Conservation (phyloP, 495 filamentous ascomycete species). For the Talaromyces nanjingensis region DNA sequence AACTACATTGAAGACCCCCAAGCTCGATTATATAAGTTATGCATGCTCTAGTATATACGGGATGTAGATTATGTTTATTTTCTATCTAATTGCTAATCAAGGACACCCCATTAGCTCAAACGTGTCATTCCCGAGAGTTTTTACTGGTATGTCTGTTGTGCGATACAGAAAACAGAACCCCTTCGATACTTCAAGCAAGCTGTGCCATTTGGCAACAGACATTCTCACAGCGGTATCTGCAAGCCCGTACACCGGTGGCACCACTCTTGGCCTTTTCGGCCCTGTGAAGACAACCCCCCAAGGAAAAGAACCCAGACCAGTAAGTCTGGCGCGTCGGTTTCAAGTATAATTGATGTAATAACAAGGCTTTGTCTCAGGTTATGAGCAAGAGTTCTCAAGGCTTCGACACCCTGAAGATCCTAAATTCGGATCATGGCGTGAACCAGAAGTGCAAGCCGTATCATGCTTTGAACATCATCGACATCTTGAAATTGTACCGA, state of each 20-base stretch:
- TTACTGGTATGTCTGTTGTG: constrained; percentile 10
- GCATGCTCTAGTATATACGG: background rate
- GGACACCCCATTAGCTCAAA: background rate
- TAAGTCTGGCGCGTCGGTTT: constrained; percentile 10
- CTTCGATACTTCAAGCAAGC: constrained; percentile 10
- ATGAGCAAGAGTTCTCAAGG: constrained; percentile 6
- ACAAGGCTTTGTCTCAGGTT: constrained; percentile 11
- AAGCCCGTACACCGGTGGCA: constrained; percentile 4
- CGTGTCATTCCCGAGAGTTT: constrained; percentile 4
- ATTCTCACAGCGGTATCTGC: constrained; percentile 8
- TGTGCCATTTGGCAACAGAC: constrained; percentile 9
- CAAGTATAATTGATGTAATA: constrained; percentile 5
- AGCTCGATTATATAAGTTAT: background rate
- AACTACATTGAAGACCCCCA: background rate
- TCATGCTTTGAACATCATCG: constrained; percentile 12
- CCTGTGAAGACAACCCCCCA: constrained; percentile 9
- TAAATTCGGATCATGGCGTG: constrained; percentile 13
- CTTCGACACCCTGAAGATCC: constrained; percentile 12
- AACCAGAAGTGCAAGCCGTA: constrained; percentile 13
- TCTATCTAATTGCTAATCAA: background rate
- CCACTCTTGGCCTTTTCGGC: constrained; percentile 10
- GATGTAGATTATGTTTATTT: background rate
- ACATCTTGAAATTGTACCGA: constrained; percentile 8
- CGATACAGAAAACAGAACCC: constrained; percentile 14
- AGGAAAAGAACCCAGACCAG: constrained; percentile 13